Evolutionary conservation across 192 early-diverging fungal species (phyloP), one percentile per base, ranked within the genome.

Genomic region (Thoreauomyces humboldtii): DNA sequence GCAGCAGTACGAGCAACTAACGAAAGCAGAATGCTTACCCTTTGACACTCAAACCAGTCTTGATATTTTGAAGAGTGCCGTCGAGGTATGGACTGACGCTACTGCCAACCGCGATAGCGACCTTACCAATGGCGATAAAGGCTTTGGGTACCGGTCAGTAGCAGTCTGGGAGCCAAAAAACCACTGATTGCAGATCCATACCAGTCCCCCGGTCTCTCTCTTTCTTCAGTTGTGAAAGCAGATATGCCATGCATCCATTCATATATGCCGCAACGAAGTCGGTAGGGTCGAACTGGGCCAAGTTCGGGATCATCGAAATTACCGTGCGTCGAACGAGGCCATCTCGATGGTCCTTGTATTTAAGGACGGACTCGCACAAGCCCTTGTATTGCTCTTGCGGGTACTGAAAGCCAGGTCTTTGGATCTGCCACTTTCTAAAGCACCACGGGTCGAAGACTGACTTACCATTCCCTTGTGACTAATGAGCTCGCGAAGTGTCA

Each of bases 21-120:
- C 48, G 17, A 51, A 27, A 27, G n/a, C n/a, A n/a, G n/a, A n/a
- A n/a, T 2, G 52, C 72, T 67, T 63, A 90, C 91, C 85, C 86
- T 70, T 89, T 87, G 6, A 81, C 58, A 3, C 78, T 67, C 31
- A 98, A 73, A 28, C 75, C 77, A 46, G 96, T 92, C 46, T 88
- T 88, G 37, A 96, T 87, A 38, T 81, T 88, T 1, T 78, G 68
- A 34, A 92, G 74, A 7, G 90, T 93, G 12, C 77, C 77, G 52
- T 95, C 90, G 7, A 96, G 69, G 65, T 86, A 96, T 14, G 86
- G 88, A 1, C 83, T 77, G 65, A 95, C 93, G 54, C 86, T 85
- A 15, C 80, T 82, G 24, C 83, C 81, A 12, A 93, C 92, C 4
- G 84, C 88, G 62, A 91, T 75, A 0, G 93, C 90, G 27, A 98